Evolutionary conservation across 2,329 filamentous ascomycete genomes (phyloP), one percentile per base, ranked within the genome.

Genomic region (Cordyceps pruinosa): DNA sequence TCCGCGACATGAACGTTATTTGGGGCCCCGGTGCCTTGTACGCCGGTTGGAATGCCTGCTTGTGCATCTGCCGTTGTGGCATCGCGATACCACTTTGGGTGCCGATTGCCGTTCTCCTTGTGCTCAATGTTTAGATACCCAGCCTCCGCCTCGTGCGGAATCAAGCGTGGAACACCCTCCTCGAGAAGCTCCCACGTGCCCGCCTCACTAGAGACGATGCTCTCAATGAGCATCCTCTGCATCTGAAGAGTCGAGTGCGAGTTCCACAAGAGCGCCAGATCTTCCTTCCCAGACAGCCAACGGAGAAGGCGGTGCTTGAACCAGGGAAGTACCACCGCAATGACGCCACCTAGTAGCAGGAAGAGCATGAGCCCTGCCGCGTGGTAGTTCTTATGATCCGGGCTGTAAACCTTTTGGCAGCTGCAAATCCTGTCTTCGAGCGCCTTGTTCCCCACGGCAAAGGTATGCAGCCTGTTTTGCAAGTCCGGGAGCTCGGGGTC

Each of bases 401-500:
- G 15, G 15, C 46, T 49, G 32, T 49, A 26, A 12, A 19, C 8
- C 3, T 49, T 49, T 37, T 49, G 46, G 7, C 8, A 3, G 5
- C 13, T 19, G 6, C 46, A 49, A 8, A 49, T 49, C 3, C 13
- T 26, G 7, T 37, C 6, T 2, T 17, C 32, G 9, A 49, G 46
- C 13, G 35, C 19, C 15, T 49, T 25, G 15, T 49, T 7, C 19
- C 46, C 46, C 8, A 49, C 32, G 6, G 46, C 26, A 8, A 49
- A 26, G 32, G 32, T 39, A 4, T 25, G 54, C 12, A 56, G 34
- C 19, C 28, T 44, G 45, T n/a, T 59, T 37, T 21, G 49, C 9
- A 44, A 56, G 44, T 42, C 49, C n/a, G 28, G 41, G 26, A 26
- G 59, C 42, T 48, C 56, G 6, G 49, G 26, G 37, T 59, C 56